Conservation (phyloP, 2,329 filamentous ascomycete genomes). For the Aureobasidium sp. region DNA sequence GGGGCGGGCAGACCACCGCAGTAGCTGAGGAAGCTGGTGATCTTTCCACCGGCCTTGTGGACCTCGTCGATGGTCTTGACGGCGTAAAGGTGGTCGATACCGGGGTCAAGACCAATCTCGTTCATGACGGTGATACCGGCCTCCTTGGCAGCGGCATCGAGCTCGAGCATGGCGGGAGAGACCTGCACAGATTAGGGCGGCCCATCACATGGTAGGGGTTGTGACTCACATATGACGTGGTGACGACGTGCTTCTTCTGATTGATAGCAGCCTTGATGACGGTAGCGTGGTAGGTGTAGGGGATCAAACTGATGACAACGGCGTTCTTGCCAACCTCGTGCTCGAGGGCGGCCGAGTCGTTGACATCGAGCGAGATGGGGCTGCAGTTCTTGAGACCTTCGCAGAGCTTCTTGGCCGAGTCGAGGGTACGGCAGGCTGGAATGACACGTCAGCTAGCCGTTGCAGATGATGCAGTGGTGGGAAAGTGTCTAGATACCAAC, state of each 20-base stretch:
- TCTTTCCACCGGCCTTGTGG: constrained; percentile 81
- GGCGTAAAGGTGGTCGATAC: constrained; percentile 71
- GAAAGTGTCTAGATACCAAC: constrained; percentile 38
- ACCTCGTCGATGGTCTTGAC: constrained; percentile 83
- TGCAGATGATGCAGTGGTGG: not conserved
- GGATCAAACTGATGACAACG: constrained; percentile 59
- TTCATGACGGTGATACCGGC: constrained; percentile 97
- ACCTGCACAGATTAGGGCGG: not conserved
- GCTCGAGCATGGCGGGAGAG: constrained; percentile 83
- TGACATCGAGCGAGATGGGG: constrained; percentile 80
- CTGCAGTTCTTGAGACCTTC: constrained; percentile 64
- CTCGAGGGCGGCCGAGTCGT: constrained; percentile 67
- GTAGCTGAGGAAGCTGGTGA: constrained; percentile 73
- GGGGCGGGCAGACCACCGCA: constrained; percentile 67
- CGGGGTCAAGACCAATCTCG: constrained; percentile 75
- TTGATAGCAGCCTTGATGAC: constrained; percentile 93
- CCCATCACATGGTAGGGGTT: not conserved
- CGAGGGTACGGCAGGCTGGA: constrained; percentile 73
- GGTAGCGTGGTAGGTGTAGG: constrained; percentile 79
- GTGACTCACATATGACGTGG: constrained; percentile 69
- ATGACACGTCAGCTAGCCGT: not conserved
- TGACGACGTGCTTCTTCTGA: constrained; percentile 93
- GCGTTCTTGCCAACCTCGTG: constrained; percentile 66
- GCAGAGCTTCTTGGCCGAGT: constrained; percentile 67
- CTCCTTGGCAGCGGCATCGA: constrained; percentile 74